Conservation (phyloP, 257 asterid genomes). For the Solanum paucissectum region DNA sequence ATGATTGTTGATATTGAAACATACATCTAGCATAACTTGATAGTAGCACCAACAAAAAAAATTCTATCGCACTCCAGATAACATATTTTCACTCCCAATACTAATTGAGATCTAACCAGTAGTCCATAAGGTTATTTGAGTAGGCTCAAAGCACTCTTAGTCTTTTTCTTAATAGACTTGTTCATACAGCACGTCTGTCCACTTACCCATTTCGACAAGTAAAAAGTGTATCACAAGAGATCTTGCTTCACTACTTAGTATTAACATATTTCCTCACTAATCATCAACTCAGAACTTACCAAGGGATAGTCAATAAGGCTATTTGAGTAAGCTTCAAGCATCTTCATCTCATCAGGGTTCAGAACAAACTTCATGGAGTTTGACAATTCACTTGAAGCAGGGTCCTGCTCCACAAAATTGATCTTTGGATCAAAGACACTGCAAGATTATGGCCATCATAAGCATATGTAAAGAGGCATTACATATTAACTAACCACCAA, state of each 20-base stretch:
- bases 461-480: conserved; percentile 8
- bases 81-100: neutral
- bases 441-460: conserved; percentile 23
- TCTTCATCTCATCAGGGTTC: conserved; percentile 46
- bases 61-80: neutral
- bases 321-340: conserved; percentile 68
- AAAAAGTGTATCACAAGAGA: neutral
- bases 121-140: neutral
- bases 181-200: neutral
- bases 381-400: conserved; percentile 30
- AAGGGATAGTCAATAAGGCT: conserved; percentile 49
- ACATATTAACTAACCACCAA: conserved; percentile 1
- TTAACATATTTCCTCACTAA: neutral
- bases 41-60: neutral
- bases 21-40: neutral
- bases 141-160: neutral
- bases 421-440: conserved; percentile 88
- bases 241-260: neutral
- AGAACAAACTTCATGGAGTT: conserved; percentile 36
- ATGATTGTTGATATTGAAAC: neutral
- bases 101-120: neutral
- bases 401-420: conserved; percentile 41
- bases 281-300: conserved; percentile 30
- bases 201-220: neutral
- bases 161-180: neutral